Evolutionary conservation across 768 basidiomycete genomes (phyloP).

Genomic region (Suillus alpinus): DNA sequence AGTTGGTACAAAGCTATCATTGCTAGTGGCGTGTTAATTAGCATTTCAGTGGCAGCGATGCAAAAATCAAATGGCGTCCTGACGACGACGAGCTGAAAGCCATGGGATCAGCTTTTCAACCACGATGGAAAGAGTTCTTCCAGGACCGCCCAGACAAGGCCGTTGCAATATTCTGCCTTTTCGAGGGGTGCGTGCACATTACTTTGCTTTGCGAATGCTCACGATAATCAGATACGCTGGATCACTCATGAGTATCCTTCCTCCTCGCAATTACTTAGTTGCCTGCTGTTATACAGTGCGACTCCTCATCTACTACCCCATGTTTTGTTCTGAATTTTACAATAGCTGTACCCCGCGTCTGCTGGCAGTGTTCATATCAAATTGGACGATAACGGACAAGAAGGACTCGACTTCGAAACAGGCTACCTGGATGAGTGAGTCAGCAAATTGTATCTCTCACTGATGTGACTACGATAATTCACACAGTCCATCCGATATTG

Average conservation of each 20-base stretch:
- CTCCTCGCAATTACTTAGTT: slow-evolving; percentile 14
- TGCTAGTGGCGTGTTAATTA: not conserved
- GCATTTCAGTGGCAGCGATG: slow-evolving; percentile 15
- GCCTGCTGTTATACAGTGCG: slow-evolving; percentile 31
- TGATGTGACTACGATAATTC: not conserved
- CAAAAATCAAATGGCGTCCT: slow-evolving; percentile 23
- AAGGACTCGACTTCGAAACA: slow-evolving; percentile 41
- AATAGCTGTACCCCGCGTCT: slow-evolving; percentile 42
- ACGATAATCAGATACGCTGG: not conserved
- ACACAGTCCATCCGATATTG: slow-evolving; percentile 24
- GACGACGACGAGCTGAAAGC: slow-evolving; percentile 16
- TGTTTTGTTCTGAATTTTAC: not conserved
- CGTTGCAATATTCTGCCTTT: not conserved
- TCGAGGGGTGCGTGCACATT: not conserved
- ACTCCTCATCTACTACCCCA: not conserved
- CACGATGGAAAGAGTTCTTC: slow-evolving; percentile 20
- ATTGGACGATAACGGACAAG: slow-evolving; percentile 38
- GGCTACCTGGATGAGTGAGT: slow-evolving; percentile 47
- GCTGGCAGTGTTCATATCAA: slow-evolving; percentile 47
- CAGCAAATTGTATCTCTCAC: not conserved
- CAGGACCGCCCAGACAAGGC: slow-evolving; percentile 20
- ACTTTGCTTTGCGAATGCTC: not conserved
- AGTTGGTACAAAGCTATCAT: slow-evolving; percentile 33
- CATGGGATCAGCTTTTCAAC: slow-evolving; percentile 17
- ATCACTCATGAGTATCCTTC: not conserved